Evolutionary conservation across 768 basidiomycete species (phyloP).

Genomic region (Suillus occidentalis): DNA sequence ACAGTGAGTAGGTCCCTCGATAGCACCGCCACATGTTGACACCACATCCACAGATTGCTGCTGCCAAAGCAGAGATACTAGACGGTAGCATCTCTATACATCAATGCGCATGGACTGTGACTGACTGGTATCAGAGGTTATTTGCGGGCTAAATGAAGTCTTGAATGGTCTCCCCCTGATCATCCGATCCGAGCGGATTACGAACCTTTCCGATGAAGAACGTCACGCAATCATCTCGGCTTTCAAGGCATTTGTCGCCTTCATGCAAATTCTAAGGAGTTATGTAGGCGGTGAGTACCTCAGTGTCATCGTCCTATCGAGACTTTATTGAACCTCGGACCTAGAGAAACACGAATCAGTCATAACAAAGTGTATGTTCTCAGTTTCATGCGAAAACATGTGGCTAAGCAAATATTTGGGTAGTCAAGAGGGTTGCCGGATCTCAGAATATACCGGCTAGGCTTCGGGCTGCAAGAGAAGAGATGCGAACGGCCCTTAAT

Average conservation of each 20-base stretch:
- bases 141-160: background rate
- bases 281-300: background rate
- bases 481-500: background rate
- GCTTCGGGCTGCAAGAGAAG: background rate
- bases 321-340: background rate
- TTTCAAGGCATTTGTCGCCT: background rate
- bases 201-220: background rate
- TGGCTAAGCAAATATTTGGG: background rate
- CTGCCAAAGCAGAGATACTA: background rate
- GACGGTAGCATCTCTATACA: background rate
- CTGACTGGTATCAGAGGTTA: background rate
- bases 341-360: background rate
- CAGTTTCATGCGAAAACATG: background rate
- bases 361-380: background rate
- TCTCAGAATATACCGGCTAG: background rate
- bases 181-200: background rate
- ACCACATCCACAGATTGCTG: background rate
- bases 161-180: background rate
- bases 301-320: background rate
- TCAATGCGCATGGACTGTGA: background rate
- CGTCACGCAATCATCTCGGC: background rate
- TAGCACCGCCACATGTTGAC: background rate
- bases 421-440: background rate
- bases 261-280: background rate
- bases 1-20: background rate